A percentile compares a stretch with the other conserved stretches of the same genome.
Conservation (phyloP, 306 rosid species). For the Dryas octopetala region DNA sequence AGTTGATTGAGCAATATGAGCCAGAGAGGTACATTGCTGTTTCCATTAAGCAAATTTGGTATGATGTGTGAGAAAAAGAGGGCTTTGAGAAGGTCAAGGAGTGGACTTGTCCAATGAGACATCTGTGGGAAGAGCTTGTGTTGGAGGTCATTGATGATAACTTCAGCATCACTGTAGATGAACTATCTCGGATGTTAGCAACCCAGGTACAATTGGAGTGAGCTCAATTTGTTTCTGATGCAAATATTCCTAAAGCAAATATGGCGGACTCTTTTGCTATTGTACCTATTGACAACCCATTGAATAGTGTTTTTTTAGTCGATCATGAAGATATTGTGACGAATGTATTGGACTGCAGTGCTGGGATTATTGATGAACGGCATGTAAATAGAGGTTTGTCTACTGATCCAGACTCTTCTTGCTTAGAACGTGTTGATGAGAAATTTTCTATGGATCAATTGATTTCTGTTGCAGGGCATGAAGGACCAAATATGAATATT, state of each 20-base stretch:
- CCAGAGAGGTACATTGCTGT: conserved; percentile 38
- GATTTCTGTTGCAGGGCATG: conserved; percentile 19
- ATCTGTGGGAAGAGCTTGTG: too few species aligned
- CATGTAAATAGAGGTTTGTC: background rate
- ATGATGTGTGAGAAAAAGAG: conserved; percentile 46
- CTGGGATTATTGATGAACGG: conserved; percentile 8
- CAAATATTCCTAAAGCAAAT: conserved; percentile 10
- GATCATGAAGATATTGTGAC: conserved; percentile 8
- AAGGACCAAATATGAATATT: conserved; percentile 5
- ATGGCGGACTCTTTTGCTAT: conserved; percentile 16
- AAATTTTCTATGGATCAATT: conserved; percentile 18
- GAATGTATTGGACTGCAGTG: conserved; percentile 2
- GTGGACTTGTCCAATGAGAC: conserved; percentile 61
- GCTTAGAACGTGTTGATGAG: conserved; percentile 11
- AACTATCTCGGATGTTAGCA: conserved; percentile 32
- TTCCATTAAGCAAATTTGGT: conserved; percentile 85
- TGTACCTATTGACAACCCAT: conserved; percentile 3
- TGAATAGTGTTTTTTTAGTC: background rate
- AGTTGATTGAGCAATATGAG: conserved; percentile 61
- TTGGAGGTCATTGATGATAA: conserved; percentile 51
- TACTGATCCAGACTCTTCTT: conserved; percentile 7
- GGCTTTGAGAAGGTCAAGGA: conserved; percentile 48
- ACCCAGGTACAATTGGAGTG: conserved; percentile 22
- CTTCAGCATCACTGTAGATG: conserved; percentile 33
- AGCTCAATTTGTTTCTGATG: conserved; percentile 21